Conservation (phyloP, 306 rosid genomes). For the Vachellia pachyceras region DNA sequence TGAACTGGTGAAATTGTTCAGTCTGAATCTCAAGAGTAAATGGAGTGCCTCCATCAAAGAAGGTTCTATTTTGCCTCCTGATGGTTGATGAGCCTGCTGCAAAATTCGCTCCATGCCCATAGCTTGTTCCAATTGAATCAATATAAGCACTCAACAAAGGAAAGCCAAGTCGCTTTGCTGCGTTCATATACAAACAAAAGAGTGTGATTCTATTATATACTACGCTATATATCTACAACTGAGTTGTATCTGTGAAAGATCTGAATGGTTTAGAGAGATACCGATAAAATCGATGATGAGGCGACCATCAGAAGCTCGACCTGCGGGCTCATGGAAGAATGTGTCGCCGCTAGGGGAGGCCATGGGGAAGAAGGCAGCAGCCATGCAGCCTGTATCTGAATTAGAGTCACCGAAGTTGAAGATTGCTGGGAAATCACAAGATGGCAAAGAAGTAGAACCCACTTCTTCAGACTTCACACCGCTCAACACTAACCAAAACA, state of each 20-base stretch:
- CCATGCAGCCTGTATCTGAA: slow-evolving; percentile 72
- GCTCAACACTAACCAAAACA: slow-evolving; percentile 25
- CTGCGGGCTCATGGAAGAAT: slow-evolving; percentile 62
- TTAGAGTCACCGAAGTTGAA: slow-evolving; percentile 82
- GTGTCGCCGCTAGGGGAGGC: slow-evolving; percentile 64
- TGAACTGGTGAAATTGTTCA: slow-evolving; percentile 63
- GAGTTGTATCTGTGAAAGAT: not conserved
- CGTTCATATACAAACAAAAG: slow-evolving; percentile 1
- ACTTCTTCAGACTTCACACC: slow-evolving; percentile 36
- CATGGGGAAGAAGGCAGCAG: slow-evolving; percentile 64
- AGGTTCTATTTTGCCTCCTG: slow-evolving; percentile 56
- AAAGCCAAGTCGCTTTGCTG: slow-evolving; percentile 63
- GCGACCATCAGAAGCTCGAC: slow-evolving; percentile 75
- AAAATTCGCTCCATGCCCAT: slow-evolving; percentile 83
- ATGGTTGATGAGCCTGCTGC: slow-evolving; percentile 80
- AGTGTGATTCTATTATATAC: not conserved
- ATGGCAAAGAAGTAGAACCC: not conserved
- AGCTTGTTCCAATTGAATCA: slow-evolving; percentile 75
- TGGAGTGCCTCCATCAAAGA: slow-evolving; percentile 65
- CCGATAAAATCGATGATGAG: slow-evolving; percentile 75
- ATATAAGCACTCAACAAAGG: slow-evolving; percentile 66
- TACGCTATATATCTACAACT: not conserved
- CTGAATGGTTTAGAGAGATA: not conserved
- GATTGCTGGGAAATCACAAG: slow-evolving; percentile 63
- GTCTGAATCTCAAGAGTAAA: slow-evolving; percentile 72